Evolutionary conservation across 805 yeast genomes (phyloP), one percentile per base, ranked within the genome.

Genomic region (Metschnikowia rubicola): DNA sequence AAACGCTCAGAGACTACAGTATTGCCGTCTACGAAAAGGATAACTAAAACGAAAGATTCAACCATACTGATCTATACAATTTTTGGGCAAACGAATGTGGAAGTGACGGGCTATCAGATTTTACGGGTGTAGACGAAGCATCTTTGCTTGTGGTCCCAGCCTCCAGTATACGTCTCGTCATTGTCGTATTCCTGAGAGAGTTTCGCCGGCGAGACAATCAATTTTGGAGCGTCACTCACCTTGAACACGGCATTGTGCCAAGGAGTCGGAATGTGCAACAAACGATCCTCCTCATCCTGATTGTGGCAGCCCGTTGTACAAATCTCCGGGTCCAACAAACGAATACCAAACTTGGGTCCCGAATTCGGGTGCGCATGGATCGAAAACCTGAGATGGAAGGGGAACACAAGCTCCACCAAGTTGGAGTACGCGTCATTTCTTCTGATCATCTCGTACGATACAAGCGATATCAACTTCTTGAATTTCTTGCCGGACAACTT

Each of bases 391-490:
- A 80, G 60, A 56, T 80, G 83, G 58, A 75, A 79, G 7, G 86
- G 86, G 48, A 81, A 79, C 33, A 79, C 59, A 47, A 80, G 61
- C 50, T 80, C 86, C 33, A 81, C 83, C 54, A 80, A 65, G 58
- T 81, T 81, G 8, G 85, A 80, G 58, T 81, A 80, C 1, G 86
- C 85, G 56, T 81, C 86, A 57, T 81, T 81, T 53, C 85, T 66
- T 52, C 61, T 44, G 50, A 81, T 81, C 85, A 81, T 81, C 57
- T 80, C 84, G 60, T 79, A 80, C 1, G 85, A 83, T 38, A 80
- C 77, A 48, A 70, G 71, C 1, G 83, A 68, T 15, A 77, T 74
- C 21, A 68, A 61, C 59, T 77, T 79, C 55, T 79, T 79, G 60
- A 71, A 75, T 41, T 67, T 66, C 60, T 77, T 78, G 43, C 69